A percentile compares a stretch with the other conserved stretches of the same genome.
Evolutionary conservation across 73 alveolate genomes (phyloP).

Genomic region (Breviolum minutum): DNA sequence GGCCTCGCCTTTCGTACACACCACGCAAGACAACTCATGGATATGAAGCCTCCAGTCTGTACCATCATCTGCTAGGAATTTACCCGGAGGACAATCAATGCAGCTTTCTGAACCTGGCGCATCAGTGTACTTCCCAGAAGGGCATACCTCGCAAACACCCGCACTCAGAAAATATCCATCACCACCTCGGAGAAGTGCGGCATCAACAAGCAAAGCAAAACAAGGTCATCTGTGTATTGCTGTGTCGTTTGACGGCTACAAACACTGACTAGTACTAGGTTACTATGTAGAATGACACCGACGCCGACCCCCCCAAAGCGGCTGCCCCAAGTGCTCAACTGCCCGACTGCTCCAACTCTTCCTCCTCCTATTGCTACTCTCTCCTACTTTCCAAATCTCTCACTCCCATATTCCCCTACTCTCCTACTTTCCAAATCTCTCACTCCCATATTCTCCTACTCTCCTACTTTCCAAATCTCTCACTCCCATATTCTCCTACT

Average conservation of each 20-base stretch:
- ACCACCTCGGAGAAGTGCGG: background rate
- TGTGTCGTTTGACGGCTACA: too few species aligned
- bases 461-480: background rate
- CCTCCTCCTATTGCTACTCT: too few species aligned
- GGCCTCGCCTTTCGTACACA: conserved; percentile 19
- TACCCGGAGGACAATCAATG: conserved; percentile 57
- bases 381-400: background rate
- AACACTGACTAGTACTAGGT: too few species aligned
- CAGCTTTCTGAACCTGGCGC: background rate
- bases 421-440: background rate
- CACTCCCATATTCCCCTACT: background rate
- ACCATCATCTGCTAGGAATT: conserved; percentile 50
- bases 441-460: background rate
- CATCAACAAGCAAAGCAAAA: background rate
- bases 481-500: background rate
- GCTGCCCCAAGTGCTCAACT: too few species aligned
- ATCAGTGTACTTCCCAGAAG: conserved; percentile 55
- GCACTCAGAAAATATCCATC: background rate
- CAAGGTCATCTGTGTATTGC: background rate
- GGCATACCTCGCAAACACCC: conserved; percentile 74
- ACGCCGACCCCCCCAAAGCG: too few species aligned
- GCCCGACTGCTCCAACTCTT: too few species aligned
- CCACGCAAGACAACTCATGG: background rate
- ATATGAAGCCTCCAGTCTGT: conserved; percentile 50
- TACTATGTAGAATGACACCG: too few species aligned